A percentile compares a stretch with the other conserved stretches of the same genome.
Conservation (phyloP, 1,284 basidiomycete genomes). For the Marasmius tenuissimus region DNA sequence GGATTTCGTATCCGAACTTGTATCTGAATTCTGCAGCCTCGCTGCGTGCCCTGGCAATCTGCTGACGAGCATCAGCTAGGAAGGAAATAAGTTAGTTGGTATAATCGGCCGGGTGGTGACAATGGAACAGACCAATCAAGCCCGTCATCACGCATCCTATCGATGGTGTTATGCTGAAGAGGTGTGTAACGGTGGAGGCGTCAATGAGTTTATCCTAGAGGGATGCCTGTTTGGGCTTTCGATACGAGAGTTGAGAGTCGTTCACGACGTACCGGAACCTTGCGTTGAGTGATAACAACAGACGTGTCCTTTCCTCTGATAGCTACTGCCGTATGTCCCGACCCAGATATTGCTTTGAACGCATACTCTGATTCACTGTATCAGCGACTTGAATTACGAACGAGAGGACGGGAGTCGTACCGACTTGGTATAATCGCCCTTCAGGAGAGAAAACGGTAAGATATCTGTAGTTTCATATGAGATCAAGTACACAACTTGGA, state of each 20-base stretch:
- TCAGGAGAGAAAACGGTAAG: conserved; percentile 95
- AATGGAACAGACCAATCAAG: conserved; percentile 68
- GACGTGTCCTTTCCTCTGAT: conserved; percentile 93
- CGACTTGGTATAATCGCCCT: conserved; percentile 95
- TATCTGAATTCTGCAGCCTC: conserved; percentile 96
- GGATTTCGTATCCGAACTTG: conserved; percentile 98
- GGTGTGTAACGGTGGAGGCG: conserved; percentile 91
- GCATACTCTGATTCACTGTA: conserved; percentile 79
- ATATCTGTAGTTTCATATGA: conserved; percentile 48
- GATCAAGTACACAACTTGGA: neutral
- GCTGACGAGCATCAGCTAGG: conserved; percentile 89
- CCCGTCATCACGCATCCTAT: conserved; percentile 99
- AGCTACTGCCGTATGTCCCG: conserved; percentile 92
- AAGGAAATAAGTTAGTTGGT: conserved; percentile 11
- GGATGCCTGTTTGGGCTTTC: neutral
- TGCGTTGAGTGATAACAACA: conserved; percentile 97
- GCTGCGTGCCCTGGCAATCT: conserved; percentile 84
- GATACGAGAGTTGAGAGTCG: neutral
- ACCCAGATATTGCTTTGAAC: conserved; percentile 98
- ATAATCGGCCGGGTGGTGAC: conserved; percentile 2
- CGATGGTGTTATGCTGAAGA: conserved; percentile 94
- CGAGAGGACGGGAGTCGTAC: conserved; percentile 53
- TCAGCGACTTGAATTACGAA: neutral
- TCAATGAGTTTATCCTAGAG: conserved; percentile 95
- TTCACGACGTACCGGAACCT: conserved; percentile 80